Percentiles rank a stretch among this genome's conserved stretches.
Evolutionary conservation across 306 rosid species (phyloP).

Genomic region (Cicer chorassanicum): DNA sequence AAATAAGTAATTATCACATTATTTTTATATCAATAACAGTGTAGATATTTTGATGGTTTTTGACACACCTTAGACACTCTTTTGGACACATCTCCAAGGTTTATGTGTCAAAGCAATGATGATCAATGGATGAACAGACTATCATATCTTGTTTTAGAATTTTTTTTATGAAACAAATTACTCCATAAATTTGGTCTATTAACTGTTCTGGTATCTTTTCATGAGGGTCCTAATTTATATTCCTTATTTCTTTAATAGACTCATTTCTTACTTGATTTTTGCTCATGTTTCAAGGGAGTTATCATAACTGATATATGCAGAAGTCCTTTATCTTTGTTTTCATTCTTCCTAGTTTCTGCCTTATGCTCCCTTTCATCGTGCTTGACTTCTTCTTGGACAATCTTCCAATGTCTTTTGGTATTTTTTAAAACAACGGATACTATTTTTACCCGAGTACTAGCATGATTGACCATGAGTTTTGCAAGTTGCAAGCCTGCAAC

Average conservation of each 20-base stretch:
- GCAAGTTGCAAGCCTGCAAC: neutral
- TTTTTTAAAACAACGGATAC: neutral
- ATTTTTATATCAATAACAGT: conserved; percentile 15
- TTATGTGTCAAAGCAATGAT: too few species aligned
- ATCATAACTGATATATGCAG: neutral
- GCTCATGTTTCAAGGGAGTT: conserved; percentile 6
- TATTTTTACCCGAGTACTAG: neutral
- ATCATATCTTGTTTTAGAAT: too few species aligned
- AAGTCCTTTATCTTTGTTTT: conserved; percentile 12
- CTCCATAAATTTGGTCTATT: neutral
- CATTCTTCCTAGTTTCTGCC: neutral
- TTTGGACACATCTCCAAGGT: too few species aligned
- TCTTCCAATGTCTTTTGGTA: conserved; percentile 1
- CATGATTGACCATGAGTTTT: neutral
- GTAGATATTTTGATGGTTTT: neutral
- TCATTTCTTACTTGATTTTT: conserved; percentile 3
- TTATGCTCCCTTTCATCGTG: neutral
- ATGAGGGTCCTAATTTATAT: neutral
- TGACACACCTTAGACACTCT: too few species aligned
- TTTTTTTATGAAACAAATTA: too few species aligned
- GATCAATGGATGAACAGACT: too few species aligned
- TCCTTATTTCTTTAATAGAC: neutral
- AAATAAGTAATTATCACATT: conserved; percentile 6
- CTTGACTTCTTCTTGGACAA: conserved; percentile 3
- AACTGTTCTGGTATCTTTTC: conserved; percentile 1